These are phyloP conservation scores for Onygenales sp. DNA, from an alignment of 2,329 filamentous ascomycete genomes.

Conservation along the genomic window DNA sequence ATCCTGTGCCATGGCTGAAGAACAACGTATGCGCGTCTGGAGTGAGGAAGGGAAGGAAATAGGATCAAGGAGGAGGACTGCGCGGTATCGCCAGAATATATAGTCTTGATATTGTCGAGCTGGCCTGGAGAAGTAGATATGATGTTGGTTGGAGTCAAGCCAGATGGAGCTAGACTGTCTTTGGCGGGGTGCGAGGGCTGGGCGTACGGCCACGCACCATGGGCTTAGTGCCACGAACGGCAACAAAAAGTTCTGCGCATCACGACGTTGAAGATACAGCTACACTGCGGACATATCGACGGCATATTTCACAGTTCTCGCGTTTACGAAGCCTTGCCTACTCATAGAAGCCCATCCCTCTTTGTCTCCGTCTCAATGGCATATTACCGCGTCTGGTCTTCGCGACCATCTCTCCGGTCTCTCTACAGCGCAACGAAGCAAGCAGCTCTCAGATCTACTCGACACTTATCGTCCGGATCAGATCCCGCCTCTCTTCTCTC, in stretches of 20 bases:
- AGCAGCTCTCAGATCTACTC: neutral
- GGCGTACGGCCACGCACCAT: neutral
- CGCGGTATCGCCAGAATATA: neutral
- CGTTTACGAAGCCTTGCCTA: neutral
- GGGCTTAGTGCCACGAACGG: neutral
- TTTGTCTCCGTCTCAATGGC: neutral
- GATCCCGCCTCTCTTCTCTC: constrained; percentile 44
- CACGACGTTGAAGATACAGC: too few species aligned
- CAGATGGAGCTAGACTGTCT: neutral
- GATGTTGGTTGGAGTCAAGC: neutral
- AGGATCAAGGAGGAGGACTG: neutral
- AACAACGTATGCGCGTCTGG: neutral
- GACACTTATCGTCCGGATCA: constrained; percentile 10
- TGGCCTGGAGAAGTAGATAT: neutral
- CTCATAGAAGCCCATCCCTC: neutral
- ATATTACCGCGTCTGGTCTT: constrained; percentile 6
- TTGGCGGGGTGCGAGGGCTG: neutral
- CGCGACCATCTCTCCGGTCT: constrained; percentile 10
- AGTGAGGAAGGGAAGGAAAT: too few species aligned
- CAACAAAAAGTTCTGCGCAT: neutral
- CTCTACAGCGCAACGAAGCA: constrained; percentile 5
- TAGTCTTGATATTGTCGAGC: neutral
- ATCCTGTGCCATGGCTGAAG: constrained; percentile 52
- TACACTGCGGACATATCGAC: too few species aligned
- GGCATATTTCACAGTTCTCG: too few species aligned